Percentiles rank a stretch among this genome's conserved stretches.
Conservation (phyloP, 1,139 yeast genomes). For the Entelexis paramagnoliae region DNA sequence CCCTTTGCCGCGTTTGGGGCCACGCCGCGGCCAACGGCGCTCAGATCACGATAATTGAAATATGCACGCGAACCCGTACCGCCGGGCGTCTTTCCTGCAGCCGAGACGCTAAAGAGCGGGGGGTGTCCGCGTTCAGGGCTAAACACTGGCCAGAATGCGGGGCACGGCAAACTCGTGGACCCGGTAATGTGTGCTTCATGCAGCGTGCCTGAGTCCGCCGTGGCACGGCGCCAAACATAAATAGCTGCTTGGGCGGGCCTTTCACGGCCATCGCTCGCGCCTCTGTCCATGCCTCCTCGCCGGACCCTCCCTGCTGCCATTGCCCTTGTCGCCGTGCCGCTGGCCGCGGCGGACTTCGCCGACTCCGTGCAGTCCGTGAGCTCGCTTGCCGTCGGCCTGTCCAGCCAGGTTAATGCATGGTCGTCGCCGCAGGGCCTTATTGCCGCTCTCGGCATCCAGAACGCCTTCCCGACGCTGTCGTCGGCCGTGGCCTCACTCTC, state of each 20-base stretch:
- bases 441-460: conserved; percentile 21
- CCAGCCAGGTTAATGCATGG: conserved; percentile 16
- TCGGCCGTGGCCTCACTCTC: conserved; percentile 10
- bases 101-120: neutral
- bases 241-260: too few species aligned
- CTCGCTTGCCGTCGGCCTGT: conserved; percentile 18
- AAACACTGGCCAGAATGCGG: neutral
- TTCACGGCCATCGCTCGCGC: too few species aligned
- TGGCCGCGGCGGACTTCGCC: conserved; percentile 14
- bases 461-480: conserved; percentile 13
- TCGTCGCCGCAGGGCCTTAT: conserved; percentile 16
- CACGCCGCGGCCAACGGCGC: too few species aligned
- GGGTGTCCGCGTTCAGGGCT: neutral
- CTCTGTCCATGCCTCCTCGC: too few species aligned
- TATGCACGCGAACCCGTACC: neutral
- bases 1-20: too few species aligned
- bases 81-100: neutral
- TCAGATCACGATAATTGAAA: neutral
- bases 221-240: too few species aligned
- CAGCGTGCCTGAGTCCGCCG: neutral
- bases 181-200: neutral
- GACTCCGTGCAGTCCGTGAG: conserved; percentile 16
- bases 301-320: neutral
- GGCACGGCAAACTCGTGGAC: neutral
- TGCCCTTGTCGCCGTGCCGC: conserved; percentile 17